These are phyloP conservation scores for Zygoascus bituminiphila DNA, from an alignment of 805 yeast genomes.

Conservation along the genomic window DNA sequence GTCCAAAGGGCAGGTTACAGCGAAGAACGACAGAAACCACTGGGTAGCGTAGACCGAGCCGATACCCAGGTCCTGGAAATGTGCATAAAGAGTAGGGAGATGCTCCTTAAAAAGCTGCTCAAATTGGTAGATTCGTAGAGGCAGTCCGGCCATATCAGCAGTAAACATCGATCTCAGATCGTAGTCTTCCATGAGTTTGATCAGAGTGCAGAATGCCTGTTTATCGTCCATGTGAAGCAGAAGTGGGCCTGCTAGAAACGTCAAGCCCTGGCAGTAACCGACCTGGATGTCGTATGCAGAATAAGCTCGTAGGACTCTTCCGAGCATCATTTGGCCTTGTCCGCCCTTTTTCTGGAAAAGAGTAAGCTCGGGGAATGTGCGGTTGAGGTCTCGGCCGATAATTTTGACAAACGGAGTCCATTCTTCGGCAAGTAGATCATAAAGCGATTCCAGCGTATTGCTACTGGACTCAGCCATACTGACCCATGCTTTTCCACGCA, in stretches of 20 bases:
- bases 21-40: conserved; percentile 57
- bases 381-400: conserved; percentile 48
- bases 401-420: conserved; percentile 36
- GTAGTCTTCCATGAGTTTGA: conserved; percentile 52
- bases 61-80: conserved; percentile 38
- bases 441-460: conserved; percentile 28
- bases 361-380: conserved; percentile 50
- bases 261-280: conserved; percentile 62
- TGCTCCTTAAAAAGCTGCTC: conserved; percentile 34
- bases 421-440: conserved; percentile 33
- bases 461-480: conserved; percentile 26
- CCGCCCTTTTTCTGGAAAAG: conserved; percentile 39
- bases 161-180: conserved; percentile 45
- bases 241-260: conserved; percentile 54
- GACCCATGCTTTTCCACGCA: conserved; percentile 31
- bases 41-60: conserved; percentile 45
- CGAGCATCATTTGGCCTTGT: conserved; percentile 38
- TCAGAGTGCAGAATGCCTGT: conserved; percentile 43
- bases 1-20: conserved; percentile 51
- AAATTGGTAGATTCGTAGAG: conserved; percentile 46
- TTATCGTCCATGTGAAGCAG: conserved; percentile 36
- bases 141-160: conserved; percentile 47
- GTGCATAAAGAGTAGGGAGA: conserved; percentile 36
- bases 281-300: conserved; percentile 56
- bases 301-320: conserved; percentile 51